Evolutionary conservation across 73 alveolate genomes (phyloP).

Genomic region (Stentor roeselii): DNA sequence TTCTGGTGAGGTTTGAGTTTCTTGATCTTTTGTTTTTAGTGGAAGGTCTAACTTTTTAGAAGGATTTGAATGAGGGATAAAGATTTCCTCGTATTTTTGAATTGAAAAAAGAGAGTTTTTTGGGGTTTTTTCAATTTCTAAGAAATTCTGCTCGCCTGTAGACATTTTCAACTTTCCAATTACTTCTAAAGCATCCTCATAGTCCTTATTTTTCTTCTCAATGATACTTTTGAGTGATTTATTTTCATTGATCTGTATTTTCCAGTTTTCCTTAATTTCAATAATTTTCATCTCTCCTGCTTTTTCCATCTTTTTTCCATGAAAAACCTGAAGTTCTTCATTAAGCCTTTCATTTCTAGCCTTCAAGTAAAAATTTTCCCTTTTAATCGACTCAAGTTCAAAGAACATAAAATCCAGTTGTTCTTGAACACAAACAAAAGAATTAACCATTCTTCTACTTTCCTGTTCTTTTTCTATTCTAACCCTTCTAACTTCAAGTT

Average conservation of each 20-base stretch:
- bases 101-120: too few species aligned
- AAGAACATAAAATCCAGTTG: not conserved
- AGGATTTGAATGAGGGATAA: too few species aligned
- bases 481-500: not conserved
- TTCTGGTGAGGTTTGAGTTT: too few species aligned
- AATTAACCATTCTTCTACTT: not conserved
- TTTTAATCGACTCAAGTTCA: not conserved
- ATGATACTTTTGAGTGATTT: not conserved
- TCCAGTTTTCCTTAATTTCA: slow-evolving; percentile 5
- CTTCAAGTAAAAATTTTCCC: not conserved
- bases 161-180: not conserved
- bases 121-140: too few species aligned
- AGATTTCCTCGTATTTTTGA: too few species aligned
- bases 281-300: not conserved
- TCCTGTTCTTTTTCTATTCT: not conserved
- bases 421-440: not conserved
- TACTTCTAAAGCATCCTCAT: slow-evolving; percentile 3
- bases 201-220: not conserved
- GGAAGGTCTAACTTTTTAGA: too few species aligned
- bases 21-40: too few species aligned
- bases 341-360: not conserved
- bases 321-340: not conserved
- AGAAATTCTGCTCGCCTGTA: too few species aligned
- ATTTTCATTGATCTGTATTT: not conserved
- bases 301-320: not conserved